phyloP scores from a whole-genome alignment of 371 early-diverging fungal species.

The Rhizopus microsporus region DNA sequence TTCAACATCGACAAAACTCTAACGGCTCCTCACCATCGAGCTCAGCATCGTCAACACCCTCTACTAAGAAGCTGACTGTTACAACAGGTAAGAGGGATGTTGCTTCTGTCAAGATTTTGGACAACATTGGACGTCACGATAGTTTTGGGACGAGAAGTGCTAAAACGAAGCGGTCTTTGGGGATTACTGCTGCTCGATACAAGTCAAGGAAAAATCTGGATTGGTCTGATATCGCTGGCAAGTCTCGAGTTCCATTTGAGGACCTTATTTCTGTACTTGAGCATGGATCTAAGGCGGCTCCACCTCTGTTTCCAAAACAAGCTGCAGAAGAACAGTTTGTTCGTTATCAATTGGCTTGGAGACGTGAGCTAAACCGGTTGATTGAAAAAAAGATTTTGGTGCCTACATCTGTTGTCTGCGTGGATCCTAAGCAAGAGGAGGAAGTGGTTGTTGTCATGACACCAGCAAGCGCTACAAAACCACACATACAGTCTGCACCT shows the following conservation, averaged over 20 bases:
- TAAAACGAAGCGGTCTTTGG: slow-evolving; percentile 39
- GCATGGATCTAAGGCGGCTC: slow-evolving; percentile 59
- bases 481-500: slow-evolving; percentile 71
- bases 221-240: slow-evolving; percentile 48
- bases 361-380: slow-evolving; percentile 74
- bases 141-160: slow-evolving; percentile 20
- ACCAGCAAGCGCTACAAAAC: slow-evolving; percentile 57
- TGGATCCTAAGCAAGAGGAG: slow-evolving; percentile 71
- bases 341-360: slow-evolving; percentile 71
- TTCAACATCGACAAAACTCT: background rate
- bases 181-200: slow-evolving; percentile 50
- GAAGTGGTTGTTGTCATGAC: slow-evolving; percentile 82
- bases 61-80: background rate
- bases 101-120: background rate
- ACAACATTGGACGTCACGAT: slow-evolving; percentile 12
- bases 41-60: background rate
- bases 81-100: slow-evolving; percentile 1
- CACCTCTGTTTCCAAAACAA: slow-evolving; percentile 75
- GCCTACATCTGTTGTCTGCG: slow-evolving; percentile 61
- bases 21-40: slow-evolving; percentile 1
- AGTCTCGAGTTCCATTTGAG: slow-evolving; percentile 60
- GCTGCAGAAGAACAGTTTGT: slow-evolving; percentile 85
- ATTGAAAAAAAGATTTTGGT: slow-evolving; percentile 73
- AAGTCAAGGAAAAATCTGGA: slow-evolving; percentile 45
- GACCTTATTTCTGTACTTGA: slow-evolving; percentile 65